Evolutionary conservation across 2,329 filamentous ascomycete species (phyloP), one percentile per base, ranked within the genome.

Genomic region (Chrysosporium queenslandicum): DNA sequence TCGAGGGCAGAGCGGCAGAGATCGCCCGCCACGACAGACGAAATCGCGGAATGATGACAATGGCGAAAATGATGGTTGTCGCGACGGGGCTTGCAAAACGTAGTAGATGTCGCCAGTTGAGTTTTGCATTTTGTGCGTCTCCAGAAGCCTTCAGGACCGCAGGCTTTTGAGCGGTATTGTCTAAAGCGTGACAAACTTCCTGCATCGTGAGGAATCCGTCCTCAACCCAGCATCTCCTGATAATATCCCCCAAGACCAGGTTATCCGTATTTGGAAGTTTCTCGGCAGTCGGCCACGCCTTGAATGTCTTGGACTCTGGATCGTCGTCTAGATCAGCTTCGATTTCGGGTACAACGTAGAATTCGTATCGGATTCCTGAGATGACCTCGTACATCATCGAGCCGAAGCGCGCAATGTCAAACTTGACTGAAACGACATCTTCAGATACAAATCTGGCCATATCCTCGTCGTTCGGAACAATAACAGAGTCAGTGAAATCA

Each of bases 301-400:
- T 43, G 30, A 51, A 51, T 9, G 37, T 45, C 49, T 32, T 43
- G 39, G 37, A 43, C 25, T 45, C 49, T 46, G 37, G 20, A 46
- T 51, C 39, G 20, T 51, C 37, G 18, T 32, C n/a, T 43, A 30
- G 37, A 21, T 51, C 49, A 46, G 37, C n/a, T 36, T 51, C 49
- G n/a, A 45, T 34, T 30, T 51, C 49, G 23, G 37, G 25, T 25
- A 51, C 32, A 45, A 51, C 39, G 39, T 51, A 45, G 39, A 51
- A 43, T 49, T 51, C 50, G 51, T 43, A 54, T 50, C 53, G 40
- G 18, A 27, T 46, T 39, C 53, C 50, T 30, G 53, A 45, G 30
- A 43, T 53, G 36, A 56, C 48, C 54, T 56, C 50, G 36, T 57
- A 57, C 18, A 57, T 56, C 50, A 57, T 55, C 11, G 50, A 54